Evolutionary conservation across 768 basidiomycete genomes (phyloP), one percentile per base, ranked within the genome.

Genomic region (Lepiota venenata): DNA sequence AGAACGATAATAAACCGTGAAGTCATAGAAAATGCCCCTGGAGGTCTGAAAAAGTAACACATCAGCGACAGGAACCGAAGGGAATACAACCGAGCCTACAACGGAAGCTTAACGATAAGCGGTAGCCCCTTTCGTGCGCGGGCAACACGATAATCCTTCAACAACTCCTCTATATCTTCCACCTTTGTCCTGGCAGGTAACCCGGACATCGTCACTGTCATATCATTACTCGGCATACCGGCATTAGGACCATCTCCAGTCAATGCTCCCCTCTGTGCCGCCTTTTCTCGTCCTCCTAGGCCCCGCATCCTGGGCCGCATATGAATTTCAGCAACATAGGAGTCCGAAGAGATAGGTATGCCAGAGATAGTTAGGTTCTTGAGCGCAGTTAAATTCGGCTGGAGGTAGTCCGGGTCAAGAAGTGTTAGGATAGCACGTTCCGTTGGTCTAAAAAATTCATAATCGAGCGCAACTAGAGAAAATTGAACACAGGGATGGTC

Each of bases 381-480:
- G 4, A 88, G 74, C 18, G 68, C 68, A 3, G 64, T 64, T 0
- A 83, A 49, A 53, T 74, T 79, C 25, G 66, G 63, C 14, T 61
- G 64, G 7, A 81, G 62, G 57, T 70, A 77, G 18, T 81, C 71
- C 1, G 80, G 67, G 35, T 74, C 70, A 10, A 75, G 66, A 52
- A 90, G 66, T 12, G 81, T 79, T 44, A 92, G 66, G 58, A 79
- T 70, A 6, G 86, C 89, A 18, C 69, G 68, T 27, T 83, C 80
- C 1, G 80, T 82, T 6, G 87, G 84, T 20, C 69, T 62, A 67
- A 88, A 87, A 48, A 77, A 77, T 37, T 73, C 60, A 60, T 91
- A 88, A 49, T 84, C 73, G 25, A 88, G 61, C 16, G 77, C 71
- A 21, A 84, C 88, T 89, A 8, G 46, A 20, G 6, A 35, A 21